Conservation (phyloP, 768 basidiomycete genomes). For the Tulasnella sp. region DNA sequence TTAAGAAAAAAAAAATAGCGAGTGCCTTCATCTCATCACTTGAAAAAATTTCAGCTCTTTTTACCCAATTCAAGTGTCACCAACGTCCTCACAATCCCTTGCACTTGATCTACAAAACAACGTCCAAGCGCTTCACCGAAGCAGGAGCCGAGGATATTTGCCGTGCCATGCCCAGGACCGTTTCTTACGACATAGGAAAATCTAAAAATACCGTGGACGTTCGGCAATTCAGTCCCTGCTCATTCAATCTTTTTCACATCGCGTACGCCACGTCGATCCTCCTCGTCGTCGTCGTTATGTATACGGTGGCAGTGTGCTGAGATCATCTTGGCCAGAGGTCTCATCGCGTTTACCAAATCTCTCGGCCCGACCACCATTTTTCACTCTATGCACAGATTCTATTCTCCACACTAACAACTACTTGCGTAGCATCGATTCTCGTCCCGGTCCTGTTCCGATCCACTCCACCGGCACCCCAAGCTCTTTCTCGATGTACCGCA, state of each 20-base stretch:
- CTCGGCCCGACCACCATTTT: background rate
- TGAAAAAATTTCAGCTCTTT: background rate
- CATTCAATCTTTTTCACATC: background rate
- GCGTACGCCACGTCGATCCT: background rate
- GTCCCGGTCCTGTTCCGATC: conserved; percentile 86
- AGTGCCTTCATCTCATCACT: too few relatives aligned
- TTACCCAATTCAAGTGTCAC: background rate
- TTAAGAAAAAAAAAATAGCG: too few relatives aligned
- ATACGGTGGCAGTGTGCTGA: background rate
- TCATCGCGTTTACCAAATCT: background rate
- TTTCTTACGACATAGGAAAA: background rate
- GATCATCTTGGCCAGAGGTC: background rate
- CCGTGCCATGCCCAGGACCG: background rate
- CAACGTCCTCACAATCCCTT: background rate
- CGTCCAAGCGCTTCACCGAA: background rate
- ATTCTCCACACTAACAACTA: background rate
- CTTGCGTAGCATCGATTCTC: conserved; percentile 61
- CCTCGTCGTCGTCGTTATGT: background rate
- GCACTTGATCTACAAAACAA: background rate
- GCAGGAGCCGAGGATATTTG: too few relatives aligned
- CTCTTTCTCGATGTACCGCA: conserved; percentile 76
- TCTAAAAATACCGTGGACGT: background rate
- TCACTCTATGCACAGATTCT: background rate
- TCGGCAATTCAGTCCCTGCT: background rate
- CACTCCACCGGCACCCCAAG: conserved; percentile 71